phyloP scores from a whole-genome alignment of 2,329 filamentous ascomycete genomes.

The Calycina herbarum region DNA sequence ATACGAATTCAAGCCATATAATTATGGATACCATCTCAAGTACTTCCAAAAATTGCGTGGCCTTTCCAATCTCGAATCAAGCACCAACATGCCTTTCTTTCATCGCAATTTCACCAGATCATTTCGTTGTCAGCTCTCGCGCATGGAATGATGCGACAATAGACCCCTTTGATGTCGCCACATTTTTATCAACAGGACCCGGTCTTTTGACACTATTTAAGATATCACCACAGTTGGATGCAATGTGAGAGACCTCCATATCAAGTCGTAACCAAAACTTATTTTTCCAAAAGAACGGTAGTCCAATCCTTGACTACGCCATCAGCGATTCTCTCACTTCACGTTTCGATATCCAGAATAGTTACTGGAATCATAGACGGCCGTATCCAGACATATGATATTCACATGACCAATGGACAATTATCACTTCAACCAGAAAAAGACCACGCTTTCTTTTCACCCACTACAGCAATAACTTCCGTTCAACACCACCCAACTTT shows the following conservation, averaged over 20 bases:
- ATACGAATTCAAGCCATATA: too few relatives aligned
- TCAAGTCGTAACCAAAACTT: neutral
- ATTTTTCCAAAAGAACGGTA: neutral
- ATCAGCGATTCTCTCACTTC: neutral
- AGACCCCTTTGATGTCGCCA: neutral
- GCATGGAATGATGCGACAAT: neutral
- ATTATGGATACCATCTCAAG: too few relatives aligned
- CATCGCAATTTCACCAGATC: neutral
- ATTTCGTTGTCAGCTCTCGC: neutral
- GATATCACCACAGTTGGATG: neutral
- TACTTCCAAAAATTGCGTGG: too few relatives aligned
- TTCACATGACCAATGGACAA: neutral
- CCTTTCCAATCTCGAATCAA: neutral
- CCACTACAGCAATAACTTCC: neutral
- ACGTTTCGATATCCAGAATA: neutral
- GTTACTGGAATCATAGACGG: neutral
- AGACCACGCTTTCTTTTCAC: neutral
- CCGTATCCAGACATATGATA: neutral
- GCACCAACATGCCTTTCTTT: slow-evolving; percentile 1
- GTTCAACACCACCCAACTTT: neutral
- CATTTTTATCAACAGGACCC: neutral
- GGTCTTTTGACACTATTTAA: neutral
- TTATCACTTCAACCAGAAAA: neutral
- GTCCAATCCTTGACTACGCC: neutral
- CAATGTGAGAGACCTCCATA: neutral